phyloP scores from a whole-genome alignment of 768 basidiomycete species.

The Antrodiella citrinella region DNA sequence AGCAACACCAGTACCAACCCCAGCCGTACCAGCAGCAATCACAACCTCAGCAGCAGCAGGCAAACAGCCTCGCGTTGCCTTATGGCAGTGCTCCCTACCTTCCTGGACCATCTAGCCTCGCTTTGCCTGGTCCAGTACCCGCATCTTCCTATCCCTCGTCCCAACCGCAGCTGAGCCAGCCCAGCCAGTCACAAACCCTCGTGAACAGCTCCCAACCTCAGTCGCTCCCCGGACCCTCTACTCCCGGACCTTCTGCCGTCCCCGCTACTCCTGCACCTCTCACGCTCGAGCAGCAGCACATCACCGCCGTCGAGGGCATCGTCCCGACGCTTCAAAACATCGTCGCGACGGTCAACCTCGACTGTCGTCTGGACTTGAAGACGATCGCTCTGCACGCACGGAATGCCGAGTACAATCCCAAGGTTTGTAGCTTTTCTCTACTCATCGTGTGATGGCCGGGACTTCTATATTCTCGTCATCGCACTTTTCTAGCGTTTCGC shows the following conservation, averaged over 20 bases:
- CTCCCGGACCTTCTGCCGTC: slow-evolving; percentile 38
- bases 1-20: slow-evolving; percentile 36
- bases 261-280: slow-evolving; percentile 66
- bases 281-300: slow-evolving; percentile 87
- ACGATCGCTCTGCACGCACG: slow-evolving; percentile 96
- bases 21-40: slow-evolving; percentile 31
- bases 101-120: slow-evolving; percentile 33
- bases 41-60: slow-evolving; percentile 30
- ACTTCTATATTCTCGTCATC: slow-evolving; percentile 46
- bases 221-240: slow-evolving; percentile 50
- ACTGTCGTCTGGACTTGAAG: slow-evolving; percentile 94
- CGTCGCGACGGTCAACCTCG: slow-evolving; percentile 96
- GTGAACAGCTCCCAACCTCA: slow-evolving; percentile 26
- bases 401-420: slow-evolving; percentile 99
- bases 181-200: slow-evolving; percentile 18
- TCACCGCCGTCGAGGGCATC: slow-evolving; percentile 95
- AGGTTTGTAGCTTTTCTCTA: slow-evolving; percentile 66
- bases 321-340: slow-evolving; percentile 99
- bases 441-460: slow-evolving; percentile 43
- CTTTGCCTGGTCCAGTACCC: slow-evolving; percentile 48
- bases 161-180: slow-evolving; percentile 11
- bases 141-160: slow-evolving; percentile 26
- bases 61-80: slow-evolving; percentile 51
- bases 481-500: slow-evolving; percentile 88
- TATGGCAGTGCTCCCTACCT: slow-evolving; percentile 36